These are phyloP conservation scores for Symbiodinium natans DNA, from an alignment of 73 alveolate genomes.

Conservation along the genomic window DNA sequence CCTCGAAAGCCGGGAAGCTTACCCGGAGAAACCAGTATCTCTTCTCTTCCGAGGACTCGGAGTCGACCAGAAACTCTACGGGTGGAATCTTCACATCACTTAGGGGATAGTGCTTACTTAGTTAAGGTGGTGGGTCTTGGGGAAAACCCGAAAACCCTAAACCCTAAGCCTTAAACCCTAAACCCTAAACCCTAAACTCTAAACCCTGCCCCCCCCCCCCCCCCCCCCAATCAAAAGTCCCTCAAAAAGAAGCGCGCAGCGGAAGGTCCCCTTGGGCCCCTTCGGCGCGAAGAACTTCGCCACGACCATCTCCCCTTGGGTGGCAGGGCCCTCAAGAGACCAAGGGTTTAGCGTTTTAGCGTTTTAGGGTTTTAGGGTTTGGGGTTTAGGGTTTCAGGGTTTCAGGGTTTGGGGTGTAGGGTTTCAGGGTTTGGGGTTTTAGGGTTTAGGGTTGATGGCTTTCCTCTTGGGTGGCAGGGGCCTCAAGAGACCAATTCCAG, in stretches of 20 bases:
- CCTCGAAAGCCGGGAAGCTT: too few species aligned
- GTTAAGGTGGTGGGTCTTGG: too few species aligned
- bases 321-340: conserved; percentile 59
- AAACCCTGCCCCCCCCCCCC: too few species aligned
- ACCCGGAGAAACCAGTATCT: too few species aligned
- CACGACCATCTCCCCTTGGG: conserved; percentile 98
- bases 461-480: too few species aligned
- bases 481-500: too few species aligned
- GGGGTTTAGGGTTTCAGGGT: background rate
- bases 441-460: background rate
- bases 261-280: conserved; percentile 98
- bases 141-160: background rate
- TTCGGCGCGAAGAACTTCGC: conserved; percentile 98
- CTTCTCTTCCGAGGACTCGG: too few species aligned
- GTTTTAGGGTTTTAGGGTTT: background rate
- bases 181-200: background rate
- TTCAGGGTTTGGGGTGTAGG: background rate
- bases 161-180: background rate
- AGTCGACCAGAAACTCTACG: too few species aligned
- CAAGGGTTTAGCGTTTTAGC: background rate
- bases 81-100: too few species aligned
- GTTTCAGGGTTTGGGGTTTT: background rate
- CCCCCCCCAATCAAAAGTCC: too few species aligned
- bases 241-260: too few species aligned
- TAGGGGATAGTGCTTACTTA: too few species aligned